phyloP scores from a whole-genome alignment of 225 moss, liverwort and hornwort species.

The Polytrichum formosum region DNA sequence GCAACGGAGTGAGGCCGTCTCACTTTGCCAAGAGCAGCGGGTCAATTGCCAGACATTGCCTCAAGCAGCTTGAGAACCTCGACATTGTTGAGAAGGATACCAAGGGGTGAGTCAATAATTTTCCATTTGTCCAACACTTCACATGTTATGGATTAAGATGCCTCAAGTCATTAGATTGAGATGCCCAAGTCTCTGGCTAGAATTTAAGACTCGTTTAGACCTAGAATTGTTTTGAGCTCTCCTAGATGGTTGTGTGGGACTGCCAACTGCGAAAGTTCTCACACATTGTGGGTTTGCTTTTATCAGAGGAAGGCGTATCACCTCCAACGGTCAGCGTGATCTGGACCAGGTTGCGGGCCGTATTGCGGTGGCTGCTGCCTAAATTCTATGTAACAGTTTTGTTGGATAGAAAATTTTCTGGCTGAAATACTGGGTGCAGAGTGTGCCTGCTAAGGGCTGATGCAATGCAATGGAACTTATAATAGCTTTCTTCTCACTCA shows the following conservation, averaged over 20 bases:
- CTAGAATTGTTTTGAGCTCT: no score
- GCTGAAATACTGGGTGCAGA: constrained; percentile 5
- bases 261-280: no score
- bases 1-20: constrained; percentile 80
- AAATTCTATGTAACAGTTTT: constrained; percentile 12
- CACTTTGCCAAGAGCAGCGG: constrained; percentile 94
- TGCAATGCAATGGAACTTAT: constrained; percentile 19
- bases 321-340: constrained; percentile 81
- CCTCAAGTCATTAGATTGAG: no score
- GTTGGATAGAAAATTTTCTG: not conserved
- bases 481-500: not conserved
- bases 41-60: constrained; percentile 73
- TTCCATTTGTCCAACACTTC: no score
- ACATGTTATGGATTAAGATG: no score
- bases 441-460: constrained; percentile 11
- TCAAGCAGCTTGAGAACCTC: constrained; percentile 83
- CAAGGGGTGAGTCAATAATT: constrained; percentile 57
- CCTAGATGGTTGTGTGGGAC: no score
- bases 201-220: no score
- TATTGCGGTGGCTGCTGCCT: constrained; percentile 65
- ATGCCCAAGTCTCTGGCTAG: no score
- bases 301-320: constrained; percentile 75
- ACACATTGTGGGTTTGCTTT: not conserved
- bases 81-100: constrained; percentile 91
- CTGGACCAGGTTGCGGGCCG: constrained; percentile 90